These are phyloP conservation scores for Filobasidium wieringae DNA, from an alignment of 768 basidiomycete genomes.

Conservation along the genomic window DNA sequence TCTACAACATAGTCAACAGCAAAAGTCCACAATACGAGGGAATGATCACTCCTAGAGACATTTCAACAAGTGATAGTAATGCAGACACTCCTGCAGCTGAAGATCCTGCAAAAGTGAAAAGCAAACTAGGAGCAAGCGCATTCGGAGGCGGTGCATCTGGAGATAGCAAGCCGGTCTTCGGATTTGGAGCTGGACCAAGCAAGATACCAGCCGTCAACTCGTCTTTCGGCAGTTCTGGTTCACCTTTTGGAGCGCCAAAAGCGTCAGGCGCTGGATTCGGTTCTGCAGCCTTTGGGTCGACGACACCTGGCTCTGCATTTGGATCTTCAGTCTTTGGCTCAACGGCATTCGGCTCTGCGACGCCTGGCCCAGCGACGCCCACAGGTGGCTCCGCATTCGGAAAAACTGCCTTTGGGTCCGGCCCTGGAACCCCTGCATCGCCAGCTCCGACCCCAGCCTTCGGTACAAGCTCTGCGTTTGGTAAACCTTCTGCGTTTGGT, in stretches of 20 bases:
- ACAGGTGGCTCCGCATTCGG: slow-evolving; percentile 9
- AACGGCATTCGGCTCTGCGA: not conserved
- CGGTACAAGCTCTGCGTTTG: not conserved
- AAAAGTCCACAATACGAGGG: slow-evolving; percentile 26
- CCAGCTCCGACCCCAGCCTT: slow-evolving; percentile 7
- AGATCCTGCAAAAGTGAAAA: not conserved
- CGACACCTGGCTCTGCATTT: slow-evolving; percentile 43
- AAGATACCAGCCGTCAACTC: slow-evolving; percentile 6
- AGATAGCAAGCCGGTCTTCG: slow-evolving; percentile 7
- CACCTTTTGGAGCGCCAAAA: slow-evolving; percentile 1
- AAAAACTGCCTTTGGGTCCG: slow-evolving; percentile 11
- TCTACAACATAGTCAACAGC: slow-evolving; percentile 34
- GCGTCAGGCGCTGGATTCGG: slow-evolving; percentile 1
- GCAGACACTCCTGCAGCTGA: not conserved
- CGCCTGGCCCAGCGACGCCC: not conserved
- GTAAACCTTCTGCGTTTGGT: slow-evolving; percentile 10
- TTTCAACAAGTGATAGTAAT: not conserved
- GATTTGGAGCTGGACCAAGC: slow-evolving; percentile 2
- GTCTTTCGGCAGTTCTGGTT: not conserved
- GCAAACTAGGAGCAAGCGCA: slow-evolving; percentile 1
- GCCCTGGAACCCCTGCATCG: slow-evolving; percentile 2
- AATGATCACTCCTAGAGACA: slow-evolving; percentile 24
- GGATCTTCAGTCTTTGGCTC: not conserved
- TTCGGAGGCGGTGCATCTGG: not conserved
- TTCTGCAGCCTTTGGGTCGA: slow-evolving; percentile 4